These are phyloP conservation scores for Coemansia sp. DNA, from an alignment of 192 early-diverging fungal species.

Conservation along the genomic window DNA sequence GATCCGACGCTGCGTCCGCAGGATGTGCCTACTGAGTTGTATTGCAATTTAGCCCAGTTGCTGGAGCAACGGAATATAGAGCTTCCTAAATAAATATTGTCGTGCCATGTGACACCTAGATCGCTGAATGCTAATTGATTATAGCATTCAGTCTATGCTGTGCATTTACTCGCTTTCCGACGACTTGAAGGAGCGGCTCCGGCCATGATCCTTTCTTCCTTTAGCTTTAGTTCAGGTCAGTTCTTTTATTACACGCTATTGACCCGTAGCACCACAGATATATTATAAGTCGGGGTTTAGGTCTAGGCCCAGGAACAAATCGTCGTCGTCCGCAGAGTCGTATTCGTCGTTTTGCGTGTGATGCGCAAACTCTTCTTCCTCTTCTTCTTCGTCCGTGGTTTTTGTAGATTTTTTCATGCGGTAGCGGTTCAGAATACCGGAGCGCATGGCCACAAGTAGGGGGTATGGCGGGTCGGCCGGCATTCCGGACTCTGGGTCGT, in stretches of 20 bases:
- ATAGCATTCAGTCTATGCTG: too few species aligned
- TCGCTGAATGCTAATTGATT: too few species aligned
- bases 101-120: too few species aligned
- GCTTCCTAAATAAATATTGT: constrained; percentile 16
- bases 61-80: constrained; percentile 46
- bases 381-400: constrained; percentile 15
- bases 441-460: constrained; percentile 47
- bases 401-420: constrained; percentile 22
- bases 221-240: not conserved
- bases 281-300: constrained; percentile 52
- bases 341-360: constrained; percentile 35
- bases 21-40: constrained; percentile 61
- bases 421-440: constrained; percentile 47
- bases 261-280: not conserved
- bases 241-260: too few species aligned
- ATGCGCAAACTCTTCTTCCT: constrained; percentile 27
- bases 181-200: too few species aligned
- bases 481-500: constrained; percentile 28
- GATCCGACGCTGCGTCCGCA: constrained; percentile 61
- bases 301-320: constrained; percentile 49
- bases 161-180: too few species aligned
- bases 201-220: too few species aligned
- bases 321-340: constrained; percentile 44
- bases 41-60: constrained; percentile 56
- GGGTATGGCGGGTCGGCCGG: constrained; percentile 53